Evolutionary conservation across 2,329 filamentous ascomycete species (phyloP).

Genomic region (Calonectria honghensis): DNA sequence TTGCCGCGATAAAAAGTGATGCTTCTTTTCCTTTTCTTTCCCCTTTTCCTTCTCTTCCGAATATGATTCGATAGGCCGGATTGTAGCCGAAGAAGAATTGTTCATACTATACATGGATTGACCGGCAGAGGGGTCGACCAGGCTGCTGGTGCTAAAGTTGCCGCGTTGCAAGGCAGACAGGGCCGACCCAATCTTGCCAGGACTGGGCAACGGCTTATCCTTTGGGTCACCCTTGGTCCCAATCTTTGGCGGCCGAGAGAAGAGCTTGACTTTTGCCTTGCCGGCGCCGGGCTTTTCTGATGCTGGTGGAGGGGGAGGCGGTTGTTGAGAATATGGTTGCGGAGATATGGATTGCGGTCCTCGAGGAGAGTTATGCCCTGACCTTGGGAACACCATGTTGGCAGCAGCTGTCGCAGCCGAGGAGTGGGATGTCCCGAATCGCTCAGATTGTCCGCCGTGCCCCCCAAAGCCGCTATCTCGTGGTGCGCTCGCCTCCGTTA

Average conservation of each 20-base stretch:
- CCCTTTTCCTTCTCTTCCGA: constrained; percentile 64
- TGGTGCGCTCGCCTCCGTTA: constrained; percentile 79
- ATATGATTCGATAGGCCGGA: constrained; percentile 77
- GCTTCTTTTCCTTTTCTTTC: constrained; percentile 85
- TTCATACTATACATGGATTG: constrained; percentile 82
- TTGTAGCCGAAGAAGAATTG: constrained; percentile 86
- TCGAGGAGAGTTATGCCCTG: constrained; percentile 71
- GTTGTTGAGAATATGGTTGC: constrained; percentile 60
- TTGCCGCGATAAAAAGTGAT: constrained; percentile 86
- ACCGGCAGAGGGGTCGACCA: constrained; percentile 74
- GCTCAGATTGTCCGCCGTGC: constrained; percentile 70
- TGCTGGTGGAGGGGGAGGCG: constrained; percentile 63
- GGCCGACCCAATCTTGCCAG: constrained; percentile 81
- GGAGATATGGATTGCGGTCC: constrained; percentile 59
- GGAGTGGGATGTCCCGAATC: constrained; percentile 73
- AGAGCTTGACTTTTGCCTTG: constrained; percentile 88
- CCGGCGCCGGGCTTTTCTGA: constrained; percentile 79
- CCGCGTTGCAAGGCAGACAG: constrained; percentile 78
- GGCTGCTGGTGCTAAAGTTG: constrained; percentile 83
- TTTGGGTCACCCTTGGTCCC: constrained; percentile 80
- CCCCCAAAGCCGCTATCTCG: constrained; percentile 73
- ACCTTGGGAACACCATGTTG: constrained; percentile 83
- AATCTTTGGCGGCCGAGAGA: constrained; percentile 86
- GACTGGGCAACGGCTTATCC: constrained; percentile 82
- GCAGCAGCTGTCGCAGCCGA: constrained; percentile 82